Evolutionary conservation across 768 basidiomycete genomes (phyloP), one percentile per base, ranked within the genome.

Genomic region (Exidia glandulosa): DNA sequence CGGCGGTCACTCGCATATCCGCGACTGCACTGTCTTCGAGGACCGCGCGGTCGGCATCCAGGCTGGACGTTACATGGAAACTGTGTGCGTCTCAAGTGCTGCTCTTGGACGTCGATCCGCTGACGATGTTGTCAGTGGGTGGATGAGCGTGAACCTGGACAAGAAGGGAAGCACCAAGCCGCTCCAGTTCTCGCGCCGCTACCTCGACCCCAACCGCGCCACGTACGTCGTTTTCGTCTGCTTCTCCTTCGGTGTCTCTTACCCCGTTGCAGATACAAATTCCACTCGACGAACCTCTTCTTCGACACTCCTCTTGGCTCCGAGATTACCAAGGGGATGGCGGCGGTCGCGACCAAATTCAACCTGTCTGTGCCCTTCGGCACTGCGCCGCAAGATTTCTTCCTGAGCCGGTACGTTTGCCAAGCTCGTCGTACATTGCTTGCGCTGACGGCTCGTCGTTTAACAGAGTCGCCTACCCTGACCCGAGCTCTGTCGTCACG

Each of bases 31-130:
- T 78, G 72, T 70, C 79, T 79, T 83, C 25, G 91, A 93, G 70
- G 80, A 78, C 2, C 78, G 85, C n/a, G 85, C 86, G 0, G 90
- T 93, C 76, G 77, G 86, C 2, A 68, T 94, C 62, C 88, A 91
- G 66, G 87, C 89, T 63, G 88, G 94, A n/a, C 77, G 90, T 25
- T 95, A 94, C 68, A 88, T 95, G 86, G 94, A 96, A 73, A 96
- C 93, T 12, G 75, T 94, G 90, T 87, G 30, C 65, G 72, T 65
- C n/a, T n/a, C n/a, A n/a, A 19, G 36, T 19, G 36, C 12, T 12
- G 36, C 36, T 37, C 10, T 37, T 10, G 19, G 10, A 14, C 23
- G 41, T 12, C 41, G 12, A 57, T 57, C 33, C 27, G 34, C 36
- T 19, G 47, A 32, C 30, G 31, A 16, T 10, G 32, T 57, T 54